Evolutionary conservation across 2,329 filamentous ascomycete species (phyloP), one percentile per base, ranked within the genome.

Genomic region (Colletotrichum sp.): DNA sequence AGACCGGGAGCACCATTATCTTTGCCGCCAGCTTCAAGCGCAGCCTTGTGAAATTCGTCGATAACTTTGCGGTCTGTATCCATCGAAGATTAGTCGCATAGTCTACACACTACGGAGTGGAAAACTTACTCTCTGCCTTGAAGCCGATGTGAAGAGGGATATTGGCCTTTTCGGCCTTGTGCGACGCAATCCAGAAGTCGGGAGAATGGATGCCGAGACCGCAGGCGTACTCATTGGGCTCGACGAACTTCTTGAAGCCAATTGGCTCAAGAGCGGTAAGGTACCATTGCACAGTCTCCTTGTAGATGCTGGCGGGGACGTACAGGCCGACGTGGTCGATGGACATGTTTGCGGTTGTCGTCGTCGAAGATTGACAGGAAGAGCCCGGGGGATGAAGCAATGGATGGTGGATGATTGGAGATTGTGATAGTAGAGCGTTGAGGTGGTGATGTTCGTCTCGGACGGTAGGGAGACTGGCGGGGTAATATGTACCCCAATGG

Each of bases 1-100:
- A 83, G 36, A 0, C 89, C 89, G 0, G 89, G 89, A 18, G 83
- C 80, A 5, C 89, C 89, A 77, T 90, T 90, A 78, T 86, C 85
- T 36, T 82, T 85, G 4, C 82, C 89, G 0, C 89, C 89, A 0
- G 84, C 84, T 48, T 81, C 82, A 4, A 87, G 83, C 13, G 83
- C 86, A 9, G 82, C 81, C 32, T 78, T 76, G 75, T 90, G 81
- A 77, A 89, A 89, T 1, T 82, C 84, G 71, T 88, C 84, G n/a
- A 89, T 87, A 2, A 80, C 77, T 7, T 81, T 81, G 34, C 82
- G 84, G 75, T 85, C 86, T 88, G 10, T 4, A 38, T 73, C 48
- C 69, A 64, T 43, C 62, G 2, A 16, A 24, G 43, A 13, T 52
- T 52, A 52, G 43, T 4, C 0, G 6, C 0, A 21, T 0, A 52